Evolutionary conservation across 192 early-diverging fungal species (phyloP).

Genomic region (Lobosporangium transversale): DNA sequence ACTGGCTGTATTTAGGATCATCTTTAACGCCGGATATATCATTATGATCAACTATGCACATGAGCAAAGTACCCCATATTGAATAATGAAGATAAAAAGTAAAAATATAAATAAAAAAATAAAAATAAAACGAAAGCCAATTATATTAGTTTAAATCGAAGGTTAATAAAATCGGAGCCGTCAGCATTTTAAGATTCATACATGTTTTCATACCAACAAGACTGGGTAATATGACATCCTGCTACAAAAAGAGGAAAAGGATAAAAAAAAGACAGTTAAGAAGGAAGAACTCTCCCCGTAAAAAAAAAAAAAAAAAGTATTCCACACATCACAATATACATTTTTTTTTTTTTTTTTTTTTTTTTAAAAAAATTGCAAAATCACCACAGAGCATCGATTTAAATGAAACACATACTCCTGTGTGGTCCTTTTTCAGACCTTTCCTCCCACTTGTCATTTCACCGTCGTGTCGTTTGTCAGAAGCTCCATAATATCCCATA

Average conservation of each 20-base stretch:
- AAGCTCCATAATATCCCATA: neutral
- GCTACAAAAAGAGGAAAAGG: slow-evolving; percentile 1
- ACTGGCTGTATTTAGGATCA: slow-evolving; percentile 15
- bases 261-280: neutral
- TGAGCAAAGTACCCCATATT: neutral
- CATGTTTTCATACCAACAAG: slow-evolving; percentile 29
- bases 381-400: neutral
- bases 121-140: no score
- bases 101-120: no score
- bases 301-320: no score
- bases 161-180: no score
- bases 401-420: neutral
- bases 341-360: neutral
- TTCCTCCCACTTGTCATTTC: slow-evolving; percentile 30
- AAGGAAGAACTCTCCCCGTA: neutral
- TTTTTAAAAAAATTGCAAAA: slow-evolving; percentile 2
- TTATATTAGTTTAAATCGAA: no score
- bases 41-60: slow-evolving; percentile 21
- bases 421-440: slow-evolving; percentile 9
- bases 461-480: slow-evolving; percentile 18
- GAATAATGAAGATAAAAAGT: neutral
- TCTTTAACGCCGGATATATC: slow-evolving; percentile 39
- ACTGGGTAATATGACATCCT: slow-evolving; percentile 1
- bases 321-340: no score
- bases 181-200: neutral